A percentile compares a stretch with the other conserved stretches of the same genome.
phyloP scores from a whole-genome alignment of 2,329 filamentous ascomycete species.

The Eutypa lata region DNA sequence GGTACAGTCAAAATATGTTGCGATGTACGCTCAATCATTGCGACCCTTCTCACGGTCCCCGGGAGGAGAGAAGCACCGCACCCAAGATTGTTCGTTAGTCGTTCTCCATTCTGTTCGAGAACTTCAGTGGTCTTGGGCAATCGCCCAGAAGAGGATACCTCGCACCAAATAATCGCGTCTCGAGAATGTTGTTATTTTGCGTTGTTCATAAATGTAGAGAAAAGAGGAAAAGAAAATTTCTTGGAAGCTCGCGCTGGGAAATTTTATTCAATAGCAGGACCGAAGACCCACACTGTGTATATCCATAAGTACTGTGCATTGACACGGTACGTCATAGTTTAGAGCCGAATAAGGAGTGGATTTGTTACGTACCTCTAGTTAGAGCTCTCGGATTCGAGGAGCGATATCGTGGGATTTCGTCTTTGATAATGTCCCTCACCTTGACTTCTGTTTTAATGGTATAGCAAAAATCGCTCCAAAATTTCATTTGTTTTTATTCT shows the following conservation, averaged over 20 bases:
- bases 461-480: too few relatives aligned
- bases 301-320: background rate
- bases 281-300: background rate
- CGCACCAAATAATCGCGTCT: constrained; percentile 41
- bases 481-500: background rate
- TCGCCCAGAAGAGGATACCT: constrained; percentile 40
- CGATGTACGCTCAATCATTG: constrained; percentile 59
- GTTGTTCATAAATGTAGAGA: constrained; percentile 40
- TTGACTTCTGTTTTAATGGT: too few relatives aligned
- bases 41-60: constrained; percentile 48
- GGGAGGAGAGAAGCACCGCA: constrained; percentile 50
- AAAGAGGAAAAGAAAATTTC: constrained; percentile 25
- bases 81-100: constrained; percentile 56
- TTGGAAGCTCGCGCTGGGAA: background rate
- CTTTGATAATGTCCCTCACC: background rate
- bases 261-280: constrained; percentile 1
- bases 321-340: too few relatives aligned
- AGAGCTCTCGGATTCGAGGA: too few relatives aligned
- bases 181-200: constrained; percentile 46
- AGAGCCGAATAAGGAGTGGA: too few relatives aligned
- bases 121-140: constrained; percentile 47
- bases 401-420: too few relatives aligned
- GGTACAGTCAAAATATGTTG: background rate
- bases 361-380: too few relatives aligned
- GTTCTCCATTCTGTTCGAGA: constrained; percentile 51